Base-by-base conservation (phyloP, 2,329 filamentous ascomycete species). In the Albifimbria verrucaria region DNA sequence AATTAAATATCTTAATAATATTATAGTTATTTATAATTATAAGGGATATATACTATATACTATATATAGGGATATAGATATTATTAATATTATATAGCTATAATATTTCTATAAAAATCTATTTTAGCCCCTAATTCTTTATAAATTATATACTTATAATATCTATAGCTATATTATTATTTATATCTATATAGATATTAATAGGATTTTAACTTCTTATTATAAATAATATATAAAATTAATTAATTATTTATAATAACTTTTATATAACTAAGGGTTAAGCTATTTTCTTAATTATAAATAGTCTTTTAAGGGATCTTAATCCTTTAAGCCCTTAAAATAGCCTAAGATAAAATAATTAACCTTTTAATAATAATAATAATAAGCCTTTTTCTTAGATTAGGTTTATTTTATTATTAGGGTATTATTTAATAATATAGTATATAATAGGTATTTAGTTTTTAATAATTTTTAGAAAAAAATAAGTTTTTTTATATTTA, bases 141-240 rank as follows among this genome's bases (percentile, higher is more conserved):
- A 32, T 28, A 42, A 23, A n/a, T 42, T 22, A 23, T 21, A 50
- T 50, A 42, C 11, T 22, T 42, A 24, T 47, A 47, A 26, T 26
- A 24, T 47, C 9, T n/a, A 24, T 47, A 47, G 24, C 24, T 21
- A 24, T 48, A 43, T 41, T 42, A 15, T 50, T 50, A 50, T 4
- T 28, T 41, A 20, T 41, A 42, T 5, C 11, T 23, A 41, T n/a
- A 41, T 50, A n/a, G n/a, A n/a, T n/a, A n/a, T n/a, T n/a, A n/a
- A n/a, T n/a, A n/a, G n/a, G n/a, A n/a, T n/a, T n/a, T 32, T 50
- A 50, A 7, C 21, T 39, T 15, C 42, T 20, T 18, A 50, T 39
- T 50, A 41, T 41, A 50, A 41, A 18, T 18, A 41, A 42, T 10
- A 50, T 50, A 50, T 50, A 50, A 41, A 42, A n/a, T 41, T 50